Evolutionary conservation across 1,139 yeast species (phyloP).

Genomic region (Taphrina confusa): DNA sequence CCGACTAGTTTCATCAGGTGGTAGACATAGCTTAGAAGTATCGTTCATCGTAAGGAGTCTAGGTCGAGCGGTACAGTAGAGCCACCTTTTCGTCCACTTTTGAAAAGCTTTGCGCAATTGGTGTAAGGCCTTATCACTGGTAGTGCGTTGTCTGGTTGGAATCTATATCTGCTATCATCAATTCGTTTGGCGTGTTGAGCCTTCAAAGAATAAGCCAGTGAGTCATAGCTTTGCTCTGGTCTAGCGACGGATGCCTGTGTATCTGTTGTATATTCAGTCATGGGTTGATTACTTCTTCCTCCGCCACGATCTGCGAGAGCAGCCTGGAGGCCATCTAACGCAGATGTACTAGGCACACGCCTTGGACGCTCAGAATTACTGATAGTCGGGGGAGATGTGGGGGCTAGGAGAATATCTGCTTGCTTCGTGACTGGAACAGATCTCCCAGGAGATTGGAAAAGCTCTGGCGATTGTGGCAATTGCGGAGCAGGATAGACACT

Average conservation of each 20-base stretch:
- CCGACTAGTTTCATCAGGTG: too few species aligned
- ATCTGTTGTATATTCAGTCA: neutral
- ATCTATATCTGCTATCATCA: conserved; percentile 75
- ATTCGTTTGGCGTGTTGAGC: conserved; percentile 47
- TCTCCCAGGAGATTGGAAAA: neutral
- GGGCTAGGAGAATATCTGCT: neutral
- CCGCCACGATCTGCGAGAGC: conserved; percentile 12
- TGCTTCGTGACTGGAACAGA: neutral
- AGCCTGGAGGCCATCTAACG: conserved; percentile 8
- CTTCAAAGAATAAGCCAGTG: conserved; percentile 31
- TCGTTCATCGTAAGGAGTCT: conserved; percentile 46
- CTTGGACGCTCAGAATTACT: neutral
- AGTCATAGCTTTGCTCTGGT: neutral
- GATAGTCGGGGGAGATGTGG: neutral
- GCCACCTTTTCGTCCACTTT: conserved; percentile 79
- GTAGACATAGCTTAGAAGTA: too few species aligned
- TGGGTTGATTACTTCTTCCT: neutral
- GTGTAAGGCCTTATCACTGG: conserved; percentile 83
- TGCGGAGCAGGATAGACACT: conserved; percentile 33
- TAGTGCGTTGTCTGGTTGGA: conserved; percentile 64
- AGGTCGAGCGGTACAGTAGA: conserved; percentile 85
- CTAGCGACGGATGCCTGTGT: conserved; percentile 35
- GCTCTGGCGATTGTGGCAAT: conserved; percentile 21
- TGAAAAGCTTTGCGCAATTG: conserved; percentile 73
- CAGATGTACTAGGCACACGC: neutral